Base-by-base conservation (phyloP, 257 asterid species). In the Gentiana macrophylla region DNA sequence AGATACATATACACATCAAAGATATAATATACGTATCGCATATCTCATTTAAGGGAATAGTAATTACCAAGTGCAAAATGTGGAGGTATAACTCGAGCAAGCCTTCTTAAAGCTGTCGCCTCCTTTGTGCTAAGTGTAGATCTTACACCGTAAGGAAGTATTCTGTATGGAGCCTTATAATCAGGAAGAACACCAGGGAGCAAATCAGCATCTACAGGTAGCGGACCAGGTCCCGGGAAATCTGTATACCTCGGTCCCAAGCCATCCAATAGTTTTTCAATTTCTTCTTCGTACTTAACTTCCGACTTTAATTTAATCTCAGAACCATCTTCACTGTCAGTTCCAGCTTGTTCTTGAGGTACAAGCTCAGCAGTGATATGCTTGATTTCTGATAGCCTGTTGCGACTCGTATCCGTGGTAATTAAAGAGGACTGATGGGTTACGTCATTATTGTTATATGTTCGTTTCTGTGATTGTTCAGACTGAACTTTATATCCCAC, bases 191-290 rank as follows among this genome's bases (percentile, higher is more conserved):
- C 62, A 53, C 93, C 86, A 2, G 97, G 86, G 46, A 92, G 94
- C 69, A 92, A 79, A 83, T 92, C 98, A 2, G 97, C 98, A 80
- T 92, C 98, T 8, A 92, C 84, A 1, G 98, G 97, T 62, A 83
- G 82, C 50, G 98, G 98, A 6, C 78, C 94, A 12, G 73, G 74
- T 72, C 98, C 97, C 0, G 95, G 90, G 97, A 97, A 92, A 74
- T 88, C 98, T 41, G 62, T 67, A 64, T 81, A 92, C 62, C 98
- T 78, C 24, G 94, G 97, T 37, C 98, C 98, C 59, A 92, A 77
- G 62, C 80, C 63, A 62, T 85, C 86, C 68, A 92, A 74, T 51
- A 88, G 74, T 49, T 71, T 53, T 50, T 85, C 94, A 50, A 84
- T 63, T 74, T 88, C 99, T 50, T 85, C 94, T 51, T 92, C 99